Conservation (phyloP, 371 early-diverging fungal genomes). For the Mucor plumbeus region DNA sequence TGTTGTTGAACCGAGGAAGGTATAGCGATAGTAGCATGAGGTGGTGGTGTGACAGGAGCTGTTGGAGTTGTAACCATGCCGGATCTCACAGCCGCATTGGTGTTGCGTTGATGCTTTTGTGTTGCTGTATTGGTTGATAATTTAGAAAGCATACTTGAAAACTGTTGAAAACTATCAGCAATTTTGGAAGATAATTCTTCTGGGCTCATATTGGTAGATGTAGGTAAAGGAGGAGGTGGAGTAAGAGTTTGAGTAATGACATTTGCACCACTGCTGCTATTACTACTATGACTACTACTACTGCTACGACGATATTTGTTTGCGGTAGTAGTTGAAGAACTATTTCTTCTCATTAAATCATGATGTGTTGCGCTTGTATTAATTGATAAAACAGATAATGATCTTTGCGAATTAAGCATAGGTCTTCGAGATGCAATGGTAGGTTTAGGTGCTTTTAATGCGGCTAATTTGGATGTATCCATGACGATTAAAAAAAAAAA, state of each 20-base stretch:
- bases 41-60: conserved; percentile 18
- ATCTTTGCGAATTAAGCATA: conserved; percentile 17
- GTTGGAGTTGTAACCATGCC: background rate
- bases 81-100: conserved; percentile 1
- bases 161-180: conserved; percentile 51
- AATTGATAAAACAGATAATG: conserved; percentile 24
- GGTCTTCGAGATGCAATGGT: conserved; percentile 29
- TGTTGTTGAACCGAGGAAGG: background rate
- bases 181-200: conserved; percentile 44
- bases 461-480: conserved; percentile 9
- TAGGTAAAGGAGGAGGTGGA: conserved; percentile 10
- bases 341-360: conserved; percentile 24
- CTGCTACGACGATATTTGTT: background rate
- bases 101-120: background rate
- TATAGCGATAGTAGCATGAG: background rate
- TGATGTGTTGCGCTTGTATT: conserved; percentile 23
- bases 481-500: background rate
- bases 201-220: conserved; percentile 18
- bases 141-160: conserved; percentile 45
- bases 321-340: background rate
- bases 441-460: conserved; percentile 15
- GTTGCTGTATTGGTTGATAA: conserved; percentile 24
- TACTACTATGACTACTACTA: too few species aligned
- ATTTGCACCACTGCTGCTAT: too few species aligned
- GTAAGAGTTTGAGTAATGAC: background rate